Base-by-base conservation (phyloP, 2,329 filamentous ascomycete species). In the Colletotrichum sp. region DNA sequence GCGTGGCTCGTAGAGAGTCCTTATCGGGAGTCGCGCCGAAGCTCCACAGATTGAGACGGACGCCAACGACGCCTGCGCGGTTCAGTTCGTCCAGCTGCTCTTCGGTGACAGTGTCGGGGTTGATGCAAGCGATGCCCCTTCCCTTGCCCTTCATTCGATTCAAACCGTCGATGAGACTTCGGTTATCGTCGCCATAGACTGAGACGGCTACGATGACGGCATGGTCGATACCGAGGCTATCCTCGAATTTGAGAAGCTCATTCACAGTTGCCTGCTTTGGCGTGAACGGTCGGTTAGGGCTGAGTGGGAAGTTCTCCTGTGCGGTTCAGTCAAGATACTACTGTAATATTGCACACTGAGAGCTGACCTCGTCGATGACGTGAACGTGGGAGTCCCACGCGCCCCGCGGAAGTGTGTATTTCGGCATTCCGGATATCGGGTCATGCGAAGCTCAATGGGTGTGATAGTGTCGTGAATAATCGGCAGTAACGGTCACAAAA, bases 11-110 rank as follows among this genome's bases (percentile, higher is more conserved):
- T 1, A 69, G 32, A 24, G 66, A 69, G 0, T 59, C 66, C 8
- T 60, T 69, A 0, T 69, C 34, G 30, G 66, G 66, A 9, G 52
- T 69, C 7, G 66, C 24, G 30, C 66, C 55, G 55, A 69, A 69
- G 34, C 66, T 69, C 66, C 66, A 69, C 21, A 69, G 55, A n/a
- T 69, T 69, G 2, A 60, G 66, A n/a, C 66, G 66, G 13, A 69
- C 52, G 6, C 66, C 66, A 34, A 69, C 66, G 14, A 69, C 66
- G 30, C 66, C 66, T 2, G 66, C 66, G 12, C 55, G 52, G 7
- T 69, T 16, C 21, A 69, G 9, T 36, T 69, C 66, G 34, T 69
- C 55, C 14, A 69, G 55, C 32, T 59, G 39, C 21, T 59, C 66
- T 10, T 69, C 66, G 7, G 52, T 69, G 4, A 43, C 32, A 2